Evolutionary conservation across 2,329 filamentous ascomycete genomes (phyloP), one percentile per base, ranked within the genome.

Genomic region (Fusarium sp.): DNA sequence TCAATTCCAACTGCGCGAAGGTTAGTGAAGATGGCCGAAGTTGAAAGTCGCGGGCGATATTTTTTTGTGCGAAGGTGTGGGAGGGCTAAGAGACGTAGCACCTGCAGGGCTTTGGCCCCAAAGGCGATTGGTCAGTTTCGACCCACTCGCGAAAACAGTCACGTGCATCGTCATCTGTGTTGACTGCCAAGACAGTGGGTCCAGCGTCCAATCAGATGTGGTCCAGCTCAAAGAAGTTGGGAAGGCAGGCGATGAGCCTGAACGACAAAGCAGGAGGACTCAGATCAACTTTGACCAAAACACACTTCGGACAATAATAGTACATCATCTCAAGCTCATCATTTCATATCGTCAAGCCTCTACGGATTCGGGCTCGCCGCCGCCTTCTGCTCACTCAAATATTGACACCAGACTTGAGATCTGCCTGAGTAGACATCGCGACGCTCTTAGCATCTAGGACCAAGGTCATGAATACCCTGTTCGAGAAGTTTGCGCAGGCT

Each of bases 401-500:
- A 24, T 36, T 46, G 16, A 62, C 57, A 46, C 42, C 59, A 24
- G 29, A 36, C 14, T 51, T 62, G 42, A 57, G 36, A 31, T n/a
- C 17, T 29, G n/a, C 17, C 33, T 20, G 22, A 59, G 31, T 42
- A 65, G 44, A 62, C 35, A 64, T 44, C 44, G 31, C 51, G 51
- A 65, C 51, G 55, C 60, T 60, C 20, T 57, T 17, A 24, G 68
- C 64, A 61, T 55, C 63, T 62, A 51, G 70, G 57, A 70, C 35
- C 66, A 33, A 61, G 17, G 82, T 73, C 63, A 95, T 97, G 94
- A 91, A 95, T 79, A 84, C 87, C 61, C 85, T 96, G 60, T 93
- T 97, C 78, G 84, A 87, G 46, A 90, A 93, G 68, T 97, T 98
- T 81, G 90, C 89, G 64, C 84, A 89, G 66, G 94, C 94, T 42